Evolutionary conservation across 2,329 filamentous ascomycete genomes (phyloP).

Genomic region (Aspergillus udagawae): DNA sequence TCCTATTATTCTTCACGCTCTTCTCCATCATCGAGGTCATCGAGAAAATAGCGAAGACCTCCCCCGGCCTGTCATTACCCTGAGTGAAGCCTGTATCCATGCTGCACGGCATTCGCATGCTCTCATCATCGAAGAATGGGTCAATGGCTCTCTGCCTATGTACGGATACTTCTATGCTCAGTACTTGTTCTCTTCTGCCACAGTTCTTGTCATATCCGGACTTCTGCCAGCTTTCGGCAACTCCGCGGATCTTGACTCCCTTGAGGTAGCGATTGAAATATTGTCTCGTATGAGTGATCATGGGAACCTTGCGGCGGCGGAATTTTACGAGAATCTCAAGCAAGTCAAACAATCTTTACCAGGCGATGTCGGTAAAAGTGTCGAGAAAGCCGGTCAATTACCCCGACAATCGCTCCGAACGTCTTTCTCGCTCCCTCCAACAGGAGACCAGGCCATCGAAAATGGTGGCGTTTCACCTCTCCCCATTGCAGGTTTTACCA

Average conservation of each 20-base stretch:
- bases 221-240: slow-evolving; percentile 17
- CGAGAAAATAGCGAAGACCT: slow-evolving; percentile 3
- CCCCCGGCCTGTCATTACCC: slow-evolving; percentile 23
- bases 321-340: slow-evolving; percentile 26
- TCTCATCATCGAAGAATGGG: slow-evolving; percentile 29
- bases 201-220: slow-evolving; percentile 29
- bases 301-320: slow-evolving; percentile 26
- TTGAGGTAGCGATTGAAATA: slow-evolving; percentile 25
- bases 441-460: background rate
- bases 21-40: slow-evolving; percentile 18
- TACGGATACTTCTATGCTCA: slow-evolving; percentile 34
- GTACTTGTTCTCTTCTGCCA: slow-evolving; percentile 30
- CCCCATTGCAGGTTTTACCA: slow-evolving; percentile 16
- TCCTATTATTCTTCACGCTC: slow-evolving; percentile 31
- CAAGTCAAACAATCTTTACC: slow-evolving; percentile 12
- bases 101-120: slow-evolving; percentile 28
- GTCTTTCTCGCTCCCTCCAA: too few relatives aligned
- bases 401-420: too few relatives aligned
- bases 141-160: slow-evolving; percentile 28
- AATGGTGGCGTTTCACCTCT: background rate
- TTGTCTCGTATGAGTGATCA: slow-evolving; percentile 23
- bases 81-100: slow-evolving; percentile 31
- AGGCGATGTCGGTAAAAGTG: background rate
- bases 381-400: slow-evolving; percentile 8
- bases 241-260: slow-evolving; percentile 16